phyloP scores from a whole-genome alignment of 768 basidiomycete genomes.

The Lactarius sp. region DNA sequence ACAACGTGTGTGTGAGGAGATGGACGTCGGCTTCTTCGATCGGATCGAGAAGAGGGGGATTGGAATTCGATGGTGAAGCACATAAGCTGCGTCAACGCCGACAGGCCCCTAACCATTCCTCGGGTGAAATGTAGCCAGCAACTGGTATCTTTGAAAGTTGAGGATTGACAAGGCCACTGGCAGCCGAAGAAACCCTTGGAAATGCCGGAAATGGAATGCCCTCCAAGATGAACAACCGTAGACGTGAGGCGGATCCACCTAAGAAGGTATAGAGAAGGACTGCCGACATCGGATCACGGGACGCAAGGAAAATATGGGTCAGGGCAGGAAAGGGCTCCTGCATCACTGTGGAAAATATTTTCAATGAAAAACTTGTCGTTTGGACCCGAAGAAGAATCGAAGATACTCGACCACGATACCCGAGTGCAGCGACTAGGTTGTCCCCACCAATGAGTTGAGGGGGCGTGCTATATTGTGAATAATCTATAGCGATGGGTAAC shows the following conservation, averaged over 20 bases:
- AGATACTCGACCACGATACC: too few relatives aligned
- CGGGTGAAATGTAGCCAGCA: not conserved
- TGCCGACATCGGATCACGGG: too few relatives aligned
- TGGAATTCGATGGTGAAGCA: not conserved
- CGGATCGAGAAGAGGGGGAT: not conserved
- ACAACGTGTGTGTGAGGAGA: too few relatives aligned
- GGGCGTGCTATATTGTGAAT: too few relatives aligned
- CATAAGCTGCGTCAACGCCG: not conserved
- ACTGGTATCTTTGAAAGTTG: not conserved
- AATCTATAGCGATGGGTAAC: too few relatives aligned
- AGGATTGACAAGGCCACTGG: not conserved
- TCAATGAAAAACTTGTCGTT: too few relatives aligned
- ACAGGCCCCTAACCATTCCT: not conserved
- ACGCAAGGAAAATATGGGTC: too few relatives aligned
- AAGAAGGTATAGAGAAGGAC: not conserved
- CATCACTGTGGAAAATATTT: too few relatives aligned
- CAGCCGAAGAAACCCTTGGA: not conserved
- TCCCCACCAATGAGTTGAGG: too few relatives aligned
- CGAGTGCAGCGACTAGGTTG: too few relatives aligned
- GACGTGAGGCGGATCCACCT: not conserved
- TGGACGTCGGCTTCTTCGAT: not conserved
- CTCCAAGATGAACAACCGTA: not conserved
- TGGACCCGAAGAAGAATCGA: too few relatives aligned
- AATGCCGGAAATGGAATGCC: not conserved
- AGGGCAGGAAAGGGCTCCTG: too few relatives aligned